Conservation (phyloP, 768 basidiomycete genomes). For the Pholiota molesta region DNA sequence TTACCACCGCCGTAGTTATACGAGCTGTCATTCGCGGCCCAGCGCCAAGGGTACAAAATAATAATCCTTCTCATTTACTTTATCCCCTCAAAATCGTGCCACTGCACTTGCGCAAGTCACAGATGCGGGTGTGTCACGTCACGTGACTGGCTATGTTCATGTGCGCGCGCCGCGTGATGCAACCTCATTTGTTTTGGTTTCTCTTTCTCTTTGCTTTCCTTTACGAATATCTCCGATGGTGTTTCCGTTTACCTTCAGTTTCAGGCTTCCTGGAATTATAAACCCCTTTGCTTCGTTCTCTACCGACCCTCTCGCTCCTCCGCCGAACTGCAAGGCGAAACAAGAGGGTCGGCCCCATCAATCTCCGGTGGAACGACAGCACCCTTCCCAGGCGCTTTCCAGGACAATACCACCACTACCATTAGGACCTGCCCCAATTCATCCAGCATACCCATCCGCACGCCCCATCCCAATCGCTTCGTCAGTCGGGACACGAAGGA, state of each 20-base stretch:
- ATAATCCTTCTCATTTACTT: background rate
- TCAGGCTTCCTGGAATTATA: constrained; percentile 63
- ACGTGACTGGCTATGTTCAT: background rate
- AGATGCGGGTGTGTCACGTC: background rate
- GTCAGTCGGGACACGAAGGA: constrained; percentile 7
- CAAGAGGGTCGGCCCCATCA: constrained; percentile 19
- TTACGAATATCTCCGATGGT: constrained; percentile 15
- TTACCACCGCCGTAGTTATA: constrained; percentile 65
- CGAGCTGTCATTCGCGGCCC: constrained; percentile 39
- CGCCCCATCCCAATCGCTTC: constrained; percentile 17
- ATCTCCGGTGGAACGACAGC: constrained; percentile 12
- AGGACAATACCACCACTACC: constrained; percentile 22
- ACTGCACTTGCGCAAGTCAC: background rate
- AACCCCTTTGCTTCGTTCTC: constrained; percentile 56
- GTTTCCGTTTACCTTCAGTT: constrained; percentile 76
- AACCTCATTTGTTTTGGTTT: constrained; percentile 5
- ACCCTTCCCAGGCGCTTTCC: constrained; percentile 13
- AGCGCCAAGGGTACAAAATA: background rate
- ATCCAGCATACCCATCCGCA: constrained; percentile 18
- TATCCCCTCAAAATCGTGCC: too few relatives aligned
- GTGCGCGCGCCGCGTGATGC: background rate
- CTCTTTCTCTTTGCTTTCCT: background rate
- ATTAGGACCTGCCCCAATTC: constrained; percentile 8
- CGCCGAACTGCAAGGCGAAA: constrained; percentile 20
- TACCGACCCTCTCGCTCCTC: constrained; percentile 9